Percentiles rank a stretch among this genome's conserved stretches.
Evolutionary conservation across 495 filamentous ascomycete genomes (phyloP).

Genomic region (Evernia prunastri): DNA sequence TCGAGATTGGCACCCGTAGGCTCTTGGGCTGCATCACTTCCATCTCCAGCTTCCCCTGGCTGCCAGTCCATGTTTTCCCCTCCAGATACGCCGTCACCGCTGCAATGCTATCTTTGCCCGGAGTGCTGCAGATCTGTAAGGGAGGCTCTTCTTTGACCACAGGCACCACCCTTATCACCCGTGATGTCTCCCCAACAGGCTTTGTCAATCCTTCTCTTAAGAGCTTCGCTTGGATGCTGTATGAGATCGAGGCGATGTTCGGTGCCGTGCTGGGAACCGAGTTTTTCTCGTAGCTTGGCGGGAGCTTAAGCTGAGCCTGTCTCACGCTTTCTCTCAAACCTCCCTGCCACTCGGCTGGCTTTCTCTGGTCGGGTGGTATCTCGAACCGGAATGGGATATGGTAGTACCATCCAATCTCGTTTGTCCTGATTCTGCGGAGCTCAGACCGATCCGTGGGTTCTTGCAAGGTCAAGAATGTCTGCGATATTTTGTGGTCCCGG

Average conservation of each 20-base stretch:
- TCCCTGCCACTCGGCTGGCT: neutral
- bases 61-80: neutral
- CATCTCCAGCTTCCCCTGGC: neutral
- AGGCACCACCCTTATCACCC: neutral
- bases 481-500: neutral
- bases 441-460: neutral
- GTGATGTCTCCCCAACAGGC: neutral
- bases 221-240: slow-evolving; percentile 1
- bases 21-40: neutral
- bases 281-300: slow-evolving; percentile 1
- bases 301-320: neutral
- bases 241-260: slow-evolving; percentile 7
- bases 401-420: neutral
- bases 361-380: neutral
- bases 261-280: neutral
- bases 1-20: neutral
- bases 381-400: neutral
- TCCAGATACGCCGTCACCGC: neutral
- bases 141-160: neutral
- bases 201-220: neutral
- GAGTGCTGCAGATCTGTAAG: neutral
- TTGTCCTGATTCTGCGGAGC: neutral
- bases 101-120: neutral
- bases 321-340: neutral
- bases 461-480: neutral